These are phyloP conservation scores for Cenchrus americanus DNA, from an alignment of 176 grass and related monocot genomes.

Conservation along the genomic window DNA sequence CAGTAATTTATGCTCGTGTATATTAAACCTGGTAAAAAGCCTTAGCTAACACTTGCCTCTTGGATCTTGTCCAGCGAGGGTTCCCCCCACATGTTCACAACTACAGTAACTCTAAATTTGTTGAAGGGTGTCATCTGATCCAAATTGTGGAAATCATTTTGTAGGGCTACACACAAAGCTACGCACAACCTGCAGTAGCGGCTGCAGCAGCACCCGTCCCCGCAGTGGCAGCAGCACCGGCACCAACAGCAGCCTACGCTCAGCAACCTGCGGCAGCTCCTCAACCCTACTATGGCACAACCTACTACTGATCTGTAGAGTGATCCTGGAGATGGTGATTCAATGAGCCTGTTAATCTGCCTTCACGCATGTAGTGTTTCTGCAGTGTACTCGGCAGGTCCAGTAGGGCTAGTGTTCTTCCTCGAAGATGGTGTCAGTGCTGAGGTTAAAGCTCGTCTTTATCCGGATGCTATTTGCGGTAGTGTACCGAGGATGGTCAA, in stretches of 20 bases:
- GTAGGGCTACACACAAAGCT: slow-evolving; percentile 68
- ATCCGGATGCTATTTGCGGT: neutral
- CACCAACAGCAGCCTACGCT: slow-evolving; percentile 43
- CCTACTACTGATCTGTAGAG: slow-evolving; percentile 59
- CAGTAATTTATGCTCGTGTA: neutral
- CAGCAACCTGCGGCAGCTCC: slow-evolving; percentile 61
- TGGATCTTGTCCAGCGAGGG: neutral
- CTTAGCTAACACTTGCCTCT: neutral
- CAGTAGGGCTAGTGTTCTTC: too few relatives aligned
- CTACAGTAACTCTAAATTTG: neutral
- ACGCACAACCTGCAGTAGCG: slow-evolving; percentile 60
- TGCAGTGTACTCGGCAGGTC: neutral
- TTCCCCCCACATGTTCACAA: neutral
- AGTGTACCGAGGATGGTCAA: neutral
- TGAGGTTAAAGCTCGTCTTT: neutral
- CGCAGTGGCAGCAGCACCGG: neutral
- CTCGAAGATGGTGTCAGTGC: neutral
- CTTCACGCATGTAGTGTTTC: neutral
- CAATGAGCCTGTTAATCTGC: neutral
- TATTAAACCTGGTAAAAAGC: neutral
- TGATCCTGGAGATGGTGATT: neutral
- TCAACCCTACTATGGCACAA: slow-evolving; percentile 64
- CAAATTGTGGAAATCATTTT: neutral
- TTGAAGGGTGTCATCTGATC: slow-evolving; percentile 13
- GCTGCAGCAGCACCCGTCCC: slow-evolving; percentile 3